phyloP scores from a whole-genome alignment of 2,329 filamentous ascomycete genomes.

The Aspergillus sp. region DNA sequence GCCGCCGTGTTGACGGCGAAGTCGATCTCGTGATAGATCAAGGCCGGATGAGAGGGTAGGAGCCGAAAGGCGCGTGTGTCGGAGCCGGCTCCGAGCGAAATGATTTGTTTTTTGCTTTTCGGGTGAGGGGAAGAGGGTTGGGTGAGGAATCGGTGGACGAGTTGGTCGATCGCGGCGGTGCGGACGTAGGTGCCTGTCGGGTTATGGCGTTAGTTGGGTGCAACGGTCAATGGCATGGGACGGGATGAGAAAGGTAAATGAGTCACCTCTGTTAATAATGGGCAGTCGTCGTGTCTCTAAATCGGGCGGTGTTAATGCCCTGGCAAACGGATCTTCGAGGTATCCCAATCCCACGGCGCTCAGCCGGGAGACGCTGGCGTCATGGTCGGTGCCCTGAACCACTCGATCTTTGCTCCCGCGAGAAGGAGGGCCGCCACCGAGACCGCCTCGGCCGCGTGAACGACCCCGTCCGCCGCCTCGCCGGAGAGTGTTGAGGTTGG shows the following conservation, averaged over 20 bases:
- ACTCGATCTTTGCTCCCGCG: constrained; percentile 62
- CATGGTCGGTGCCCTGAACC: constrained; percentile 86
- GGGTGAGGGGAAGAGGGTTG: constrained; percentile 14
- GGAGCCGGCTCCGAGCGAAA: constrained; percentile 90
- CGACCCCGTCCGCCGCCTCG: constrained; percentile 49
- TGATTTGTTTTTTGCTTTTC: constrained; percentile 62
- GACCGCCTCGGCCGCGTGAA: constrained; percentile 45
- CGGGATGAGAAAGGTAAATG: neutral
- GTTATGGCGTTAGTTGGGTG: neutral
- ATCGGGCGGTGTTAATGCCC: constrained; percentile 60
- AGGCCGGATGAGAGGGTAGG: constrained; percentile 48
- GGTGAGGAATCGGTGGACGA: constrained; percentile 71
- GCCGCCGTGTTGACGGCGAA: constrained; percentile 71
- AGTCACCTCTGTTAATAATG: constrained; percentile 87
- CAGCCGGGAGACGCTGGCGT: constrained; percentile 83
- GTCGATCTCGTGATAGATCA: constrained; percentile 91
- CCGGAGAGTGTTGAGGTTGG: constrained; percentile 69
- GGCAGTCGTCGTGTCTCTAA: constrained; percentile 67
- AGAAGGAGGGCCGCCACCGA: constrained; percentile 15
- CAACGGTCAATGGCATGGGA: no score
- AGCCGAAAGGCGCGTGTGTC: constrained; percentile 86
- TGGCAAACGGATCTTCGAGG: constrained; percentile 76
- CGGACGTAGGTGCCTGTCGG: constrained; percentile 85
- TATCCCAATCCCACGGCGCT: constrained; percentile 88
- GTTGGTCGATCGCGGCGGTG: constrained; percentile 75